A percentile compares a stretch with the other conserved stretches of the same genome.
phyloP scores from a whole-genome alignment of 2,329 filamentous ascomycete species.

The Ophiocordyceps unilateralis region DNA sequence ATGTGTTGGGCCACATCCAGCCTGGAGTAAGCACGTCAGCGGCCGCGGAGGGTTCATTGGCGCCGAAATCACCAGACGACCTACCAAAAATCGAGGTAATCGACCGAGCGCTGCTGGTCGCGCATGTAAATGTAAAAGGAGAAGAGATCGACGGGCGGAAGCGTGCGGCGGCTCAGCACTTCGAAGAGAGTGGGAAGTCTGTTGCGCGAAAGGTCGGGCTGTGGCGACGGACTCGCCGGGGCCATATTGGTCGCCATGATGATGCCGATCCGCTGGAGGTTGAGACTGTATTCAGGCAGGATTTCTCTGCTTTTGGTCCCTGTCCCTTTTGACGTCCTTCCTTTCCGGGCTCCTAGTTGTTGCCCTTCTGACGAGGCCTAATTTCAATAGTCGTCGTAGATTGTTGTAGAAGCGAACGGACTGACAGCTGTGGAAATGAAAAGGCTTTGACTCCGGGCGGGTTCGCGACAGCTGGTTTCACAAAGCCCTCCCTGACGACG shows the following conservation, averaged over 20 bases:
- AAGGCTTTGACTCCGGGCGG: not conserved
- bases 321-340: not conserved
- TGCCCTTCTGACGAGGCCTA: not conserved
- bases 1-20: constrained; percentile 98
- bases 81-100: constrained; percentile 97
- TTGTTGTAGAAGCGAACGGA: not conserved
- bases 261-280: not conserved
- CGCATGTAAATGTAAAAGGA: constrained; percentile 99
- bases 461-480: not conserved
- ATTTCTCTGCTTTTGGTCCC: not conserved
- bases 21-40: constrained; percentile 32
- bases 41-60: not conserved
- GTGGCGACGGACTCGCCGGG: constrained; percentile 29
- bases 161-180: constrained; percentile 82
- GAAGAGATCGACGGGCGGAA: constrained; percentile 89
- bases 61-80: constrained; percentile 9
- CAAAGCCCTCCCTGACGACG: not conserved
- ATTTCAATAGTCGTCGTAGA: not conserved
- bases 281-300: not conserved
- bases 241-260: constrained; percentile 9
- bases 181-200: constrained; percentile 89
- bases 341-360: not conserved
- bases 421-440: not conserved
- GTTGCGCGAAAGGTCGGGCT: constrained; percentile 51
- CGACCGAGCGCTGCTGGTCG: constrained; percentile 92